Evolutionary conservation across 768 basidiomycete genomes (phyloP).

Genomic region (Rhizopogon rudus): DNA sequence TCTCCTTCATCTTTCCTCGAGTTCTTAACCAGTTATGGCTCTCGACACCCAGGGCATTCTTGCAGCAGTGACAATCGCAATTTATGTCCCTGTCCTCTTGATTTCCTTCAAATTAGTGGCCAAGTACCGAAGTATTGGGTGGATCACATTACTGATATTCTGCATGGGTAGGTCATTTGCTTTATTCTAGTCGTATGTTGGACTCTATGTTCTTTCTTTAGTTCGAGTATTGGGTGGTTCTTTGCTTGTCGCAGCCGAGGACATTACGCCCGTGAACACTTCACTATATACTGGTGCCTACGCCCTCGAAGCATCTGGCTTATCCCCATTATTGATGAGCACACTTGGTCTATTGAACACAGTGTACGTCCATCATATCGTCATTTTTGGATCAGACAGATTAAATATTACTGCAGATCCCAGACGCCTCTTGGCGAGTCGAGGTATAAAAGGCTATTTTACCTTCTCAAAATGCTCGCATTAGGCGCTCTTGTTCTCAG

Average conservation of each 20-base stretch:
- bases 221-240: constrained; percentile 56
- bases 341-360: constrained; percentile 32
- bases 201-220: constrained; percentile 18
- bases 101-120: constrained; percentile 40
- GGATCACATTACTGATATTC: constrained; percentile 64
- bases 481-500: constrained; percentile 23
- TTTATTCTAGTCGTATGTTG: background rate
- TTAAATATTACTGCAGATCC: constrained; percentile 17
- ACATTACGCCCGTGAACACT: constrained; percentile 30
- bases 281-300: constrained; percentile 50
- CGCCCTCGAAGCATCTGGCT: constrained; percentile 33
- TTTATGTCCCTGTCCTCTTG: constrained; percentile 53
- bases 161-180: constrained; percentile 40
- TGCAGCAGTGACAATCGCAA: constrained; percentile 52
- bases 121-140: constrained; percentile 58
- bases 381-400: background rate
- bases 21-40: constrained; percentile 19
- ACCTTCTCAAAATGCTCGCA: constrained; percentile 26
- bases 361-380: constrained; percentile 22
- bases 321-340: constrained; percentile 34
- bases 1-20: background rate
- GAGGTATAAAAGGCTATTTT: constrained; percentile 10
- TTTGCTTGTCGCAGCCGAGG: constrained; percentile 51
- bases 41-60: constrained; percentile 44
- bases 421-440: constrained; percentile 21